Base-by-base conservation (phyloP, 495 filamentous ascomycete species). In the Tuber calosporum region DNA sequence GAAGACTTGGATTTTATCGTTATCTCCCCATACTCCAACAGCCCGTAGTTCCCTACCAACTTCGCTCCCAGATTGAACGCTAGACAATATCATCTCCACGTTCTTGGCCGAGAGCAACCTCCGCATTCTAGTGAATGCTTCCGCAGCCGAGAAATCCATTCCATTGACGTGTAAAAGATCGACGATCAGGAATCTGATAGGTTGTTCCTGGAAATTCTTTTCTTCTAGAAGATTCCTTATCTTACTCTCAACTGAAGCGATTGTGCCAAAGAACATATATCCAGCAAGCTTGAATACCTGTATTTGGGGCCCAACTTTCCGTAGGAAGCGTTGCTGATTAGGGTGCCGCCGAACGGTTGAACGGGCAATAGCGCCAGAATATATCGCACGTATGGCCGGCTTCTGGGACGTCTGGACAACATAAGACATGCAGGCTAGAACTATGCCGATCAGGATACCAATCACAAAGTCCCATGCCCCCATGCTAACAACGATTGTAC, bases 231-330 rank as follows among this genome's bases (percentile, higher is more conserved):
- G 83, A 1, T 85, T 87, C 34, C 93, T 87, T 79, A 97, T 92
- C 70, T 90, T 90, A 71, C 91, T 90, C 82, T 99, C 95, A 4
- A 99, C 93, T 42, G 90, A 90, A 40, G 97, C 93, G 70, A 99
- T 97, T 0, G 94, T 97, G 8, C 95, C 95, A 77, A 99, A 99
- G 84, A 98, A 99, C 11, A 98, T 87, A 76, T 93, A 97, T 1
- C 95, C 94, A 19, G 90, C 89, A 38, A 98, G 87, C 82, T 97
- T 98, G 74, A 93, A 91, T 71, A 98, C 88, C 53, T 92, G 88
- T 48, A 93, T 94, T 80, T 99, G 95, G 43, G 87, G 86, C 1
- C 96, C 94, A 66, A 93, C 94, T 76, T 94, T 86, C 69, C 89
- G 89, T 34, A 99, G 84, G 79, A 92, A 99, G 38, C 91, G 87